Evolutionary conservation across 106 monocot genomes (phyloP).

Genomic region (Platanthera zijinensis): DNA sequence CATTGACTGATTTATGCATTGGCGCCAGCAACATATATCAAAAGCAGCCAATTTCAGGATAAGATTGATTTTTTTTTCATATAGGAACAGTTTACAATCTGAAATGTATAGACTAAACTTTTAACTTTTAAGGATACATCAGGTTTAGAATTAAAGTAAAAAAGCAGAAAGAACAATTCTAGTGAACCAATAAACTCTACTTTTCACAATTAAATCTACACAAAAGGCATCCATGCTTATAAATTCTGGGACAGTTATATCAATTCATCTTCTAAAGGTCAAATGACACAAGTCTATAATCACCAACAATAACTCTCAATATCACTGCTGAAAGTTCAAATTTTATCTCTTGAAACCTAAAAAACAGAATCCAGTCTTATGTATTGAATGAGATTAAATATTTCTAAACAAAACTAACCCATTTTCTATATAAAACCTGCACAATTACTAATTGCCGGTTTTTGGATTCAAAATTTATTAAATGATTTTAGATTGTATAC

Average conservation of each 20-base stretch:
- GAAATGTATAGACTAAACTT: not conserved
- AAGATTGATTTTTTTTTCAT: not conserved
- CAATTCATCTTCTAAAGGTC: not conserved
- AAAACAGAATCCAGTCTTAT: no score
- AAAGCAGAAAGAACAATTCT: not conserved
- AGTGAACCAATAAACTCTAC: not conserved
- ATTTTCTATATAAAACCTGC: no score
- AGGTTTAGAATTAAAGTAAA: not conserved
- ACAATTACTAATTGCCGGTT: no score
- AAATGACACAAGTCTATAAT: not conserved
- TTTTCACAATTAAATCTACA: not conserved
- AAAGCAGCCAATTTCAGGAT: slow-evolving; percentile 1
- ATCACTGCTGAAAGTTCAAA: not conserved
- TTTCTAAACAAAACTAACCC: no score
- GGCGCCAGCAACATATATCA: not conserved
- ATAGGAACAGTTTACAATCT: not conserved
- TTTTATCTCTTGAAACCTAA: no score
- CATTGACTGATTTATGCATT: not conserved
- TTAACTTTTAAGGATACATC: not conserved
- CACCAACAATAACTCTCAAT: not conserved
- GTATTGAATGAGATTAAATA: no score
- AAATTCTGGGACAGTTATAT: not conserved
- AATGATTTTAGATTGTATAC: no score
- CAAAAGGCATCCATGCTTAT: not conserved
- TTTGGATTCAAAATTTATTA: no score